A percentile compares a stretch with the other conserved stretches of the same genome.
These are phyloP conservation scores for Potentilla sterilis DNA, from an alignment of 306 rosid genomes.

Conservation along the genomic window DNA sequence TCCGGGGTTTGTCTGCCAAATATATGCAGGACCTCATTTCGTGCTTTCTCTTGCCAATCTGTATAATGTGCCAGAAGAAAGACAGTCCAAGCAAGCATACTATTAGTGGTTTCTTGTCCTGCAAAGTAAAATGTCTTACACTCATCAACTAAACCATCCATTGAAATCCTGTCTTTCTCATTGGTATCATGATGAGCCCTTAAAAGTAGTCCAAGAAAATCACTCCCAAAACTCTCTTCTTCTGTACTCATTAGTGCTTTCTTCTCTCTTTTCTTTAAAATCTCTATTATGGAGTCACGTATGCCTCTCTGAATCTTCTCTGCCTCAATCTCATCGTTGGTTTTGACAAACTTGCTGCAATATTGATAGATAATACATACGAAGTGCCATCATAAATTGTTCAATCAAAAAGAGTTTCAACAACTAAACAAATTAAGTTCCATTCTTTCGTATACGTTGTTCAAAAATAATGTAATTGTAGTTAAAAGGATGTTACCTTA, in stretches of 20 bases:
- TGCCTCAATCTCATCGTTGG: constrained; percentile 20
- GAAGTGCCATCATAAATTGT: neutral
- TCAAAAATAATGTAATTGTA: neutral
- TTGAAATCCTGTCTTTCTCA: constrained; percentile 2
- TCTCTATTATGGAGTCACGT: neutral
- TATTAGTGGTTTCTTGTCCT: constrained; percentile 28
- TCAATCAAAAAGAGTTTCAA: neutral
- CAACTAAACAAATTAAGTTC: neutral
- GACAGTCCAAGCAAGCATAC: constrained; percentile 27
- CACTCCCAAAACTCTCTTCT: constrained; percentile 14
- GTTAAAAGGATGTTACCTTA: constrained; percentile 12
- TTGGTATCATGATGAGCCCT: constrained; percentile 26
- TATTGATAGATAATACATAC: neutral
- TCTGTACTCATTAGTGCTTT: constrained; percentile 4
- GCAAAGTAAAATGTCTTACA: constrained; percentile 32
- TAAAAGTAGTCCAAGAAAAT: constrained; percentile 18
- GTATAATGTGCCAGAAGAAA: constrained; percentile 25
- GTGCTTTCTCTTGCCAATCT: constrained; percentile 34
- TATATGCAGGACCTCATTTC: constrained; percentile 27
- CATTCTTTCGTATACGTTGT: neutral
- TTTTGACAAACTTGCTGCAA: constrained; percentile 24
- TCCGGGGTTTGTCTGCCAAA: constrained; percentile 20
- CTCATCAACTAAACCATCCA: constrained; percentile 22
- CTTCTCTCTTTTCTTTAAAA: constrained; percentile 20
- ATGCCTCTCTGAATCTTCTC: constrained; percentile 19